Evolutionary conservation across 305 asterid genomes (phyloP), one percentile per base, ranked within the genome.

Genomic region (Plantago lanceolata): DNA sequence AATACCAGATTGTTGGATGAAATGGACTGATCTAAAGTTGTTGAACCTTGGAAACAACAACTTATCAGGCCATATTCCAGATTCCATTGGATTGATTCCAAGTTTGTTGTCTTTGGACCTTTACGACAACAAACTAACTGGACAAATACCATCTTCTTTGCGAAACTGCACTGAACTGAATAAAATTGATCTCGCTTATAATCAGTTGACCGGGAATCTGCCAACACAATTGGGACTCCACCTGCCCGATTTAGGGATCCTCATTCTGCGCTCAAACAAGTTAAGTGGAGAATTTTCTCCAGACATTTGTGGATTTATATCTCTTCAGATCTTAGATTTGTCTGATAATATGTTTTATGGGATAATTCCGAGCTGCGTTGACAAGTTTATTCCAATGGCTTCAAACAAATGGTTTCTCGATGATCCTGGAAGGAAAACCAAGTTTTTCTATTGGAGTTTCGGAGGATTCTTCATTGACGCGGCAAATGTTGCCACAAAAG

Each of bases 261-360:
- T 74, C 15, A 54, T 19, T 53, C 44, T 74, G 2, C 33, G 66
- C 48, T 37, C 65, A 5, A 74, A 74, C 58, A 29, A 26, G 20
- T 54, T 74, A 19, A 48, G 31, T 12, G 75, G 75, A 15, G 7
- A 17, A 1, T 17, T 69, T 13, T 31, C 75, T n/a, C 18, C 51
- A 6, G 44, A 24, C 24, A 16, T 74, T 13, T 57, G 68, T 13
- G 14, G 17, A 12, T 51, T 69, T 4, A 24, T 3, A 7, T 47
- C 65, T 28, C 63, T 74, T 56, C 75, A 74, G 48, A 26, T 50
- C 31, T 40, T 74, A 44, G 75, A 74, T 69, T 52, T 69, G 2
- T 52, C 79, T 14, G 1, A 47, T 51, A 69, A 69, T 49, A 44
- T 4, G 3, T 44, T 72, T 26, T 61, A 35, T 7, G 76, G 76